These are phyloP conservation scores for Neodidymelliopsis sp. DNA, from an alignment of 2,329 filamentous ascomycete genomes.

Conservation along the genomic window DNA sequence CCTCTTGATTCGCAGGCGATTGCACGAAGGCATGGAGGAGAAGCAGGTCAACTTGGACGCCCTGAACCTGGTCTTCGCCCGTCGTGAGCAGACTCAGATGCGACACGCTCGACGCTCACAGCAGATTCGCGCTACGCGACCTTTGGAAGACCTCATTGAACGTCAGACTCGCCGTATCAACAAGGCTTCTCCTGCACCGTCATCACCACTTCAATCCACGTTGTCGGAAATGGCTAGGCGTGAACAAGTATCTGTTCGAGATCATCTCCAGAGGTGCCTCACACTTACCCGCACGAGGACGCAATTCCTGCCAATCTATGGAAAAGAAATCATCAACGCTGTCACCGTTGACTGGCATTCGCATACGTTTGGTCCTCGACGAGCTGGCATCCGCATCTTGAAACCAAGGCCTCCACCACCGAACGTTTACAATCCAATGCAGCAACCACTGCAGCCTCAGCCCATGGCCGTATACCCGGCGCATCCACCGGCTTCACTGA, in stretches of 20 bases:
- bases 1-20: conserved; percentile 69
- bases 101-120: conserved; percentile 55
- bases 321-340: conserved; percentile 77
- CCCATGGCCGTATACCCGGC: conserved; percentile 1
- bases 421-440: conserved; percentile 14
- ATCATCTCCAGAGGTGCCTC: conserved; percentile 80
- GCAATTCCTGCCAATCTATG: conserved; percentile 82
- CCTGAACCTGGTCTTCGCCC: conserved; percentile 78
- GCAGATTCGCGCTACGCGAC: conserved; percentile 68
- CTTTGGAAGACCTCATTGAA: conserved; percentile 74
- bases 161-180: conserved; percentile 68
- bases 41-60: conserved; percentile 75
- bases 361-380: conserved; percentile 42
- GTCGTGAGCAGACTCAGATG: conserved; percentile 67
- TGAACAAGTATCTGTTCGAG: conserved; percentile 70
- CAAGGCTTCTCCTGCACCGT: conserved; percentile 57
- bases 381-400: conserved; percentile 50
- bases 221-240: conserved; percentile 72
- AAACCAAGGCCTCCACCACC: conserved; percentile 19
- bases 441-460: conserved; percentile 14
- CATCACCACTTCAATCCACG: conserved; percentile 72
- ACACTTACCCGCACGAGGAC: conserved; percentile 83
- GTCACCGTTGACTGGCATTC: conserved; percentile 65
- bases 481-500: conserved; percentile 13
- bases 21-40: conserved; percentile 70